A percentile compares a stretch with the other conserved stretches of the same genome.
phyloP scores from a whole-genome alignment of 208 protist genomes.

The Plasmodiophora brassicae region DNA sequence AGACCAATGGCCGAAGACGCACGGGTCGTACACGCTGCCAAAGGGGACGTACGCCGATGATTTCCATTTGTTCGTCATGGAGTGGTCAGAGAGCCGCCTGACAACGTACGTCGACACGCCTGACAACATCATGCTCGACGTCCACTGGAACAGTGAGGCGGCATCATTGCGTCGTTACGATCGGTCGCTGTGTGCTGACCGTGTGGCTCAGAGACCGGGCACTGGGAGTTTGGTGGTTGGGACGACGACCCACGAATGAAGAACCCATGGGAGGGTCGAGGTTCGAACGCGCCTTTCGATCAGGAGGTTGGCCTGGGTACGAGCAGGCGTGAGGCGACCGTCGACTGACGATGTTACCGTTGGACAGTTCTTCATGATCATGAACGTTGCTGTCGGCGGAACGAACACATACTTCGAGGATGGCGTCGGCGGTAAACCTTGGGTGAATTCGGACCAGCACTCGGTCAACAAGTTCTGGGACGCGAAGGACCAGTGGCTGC shows the following conservation, averaged over 20 bases:
- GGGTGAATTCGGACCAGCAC: not conserved
- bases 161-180: not conserved
- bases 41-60: slow-evolving; percentile 28
- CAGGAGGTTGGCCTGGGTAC: not conserved
- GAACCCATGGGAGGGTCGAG: slow-evolving; percentile 41
- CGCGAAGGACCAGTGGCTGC: not conserved
- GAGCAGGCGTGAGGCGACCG: too few species aligned
- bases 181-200: slow-evolving; percentile 31
- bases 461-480: slow-evolving; percentile 30
- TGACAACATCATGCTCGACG: slow-evolving; percentile 27
- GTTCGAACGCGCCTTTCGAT: slow-evolving; percentile 40
- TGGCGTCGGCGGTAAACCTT: not conserved
- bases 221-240: not conserved
- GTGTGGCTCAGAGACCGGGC: not conserved
- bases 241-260: not conserved
- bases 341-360: too few species aligned
- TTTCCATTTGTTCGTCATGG: slow-evolving; percentile 45
- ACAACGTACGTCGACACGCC: slow-evolving; percentile 44
- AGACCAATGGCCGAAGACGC: not conserved
- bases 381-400: slow-evolving; percentile 48
- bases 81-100: slow-evolving; percentile 28
- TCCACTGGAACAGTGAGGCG: slow-evolving; percentile 30
- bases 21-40: not conserved
- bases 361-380: slow-evolving; percentile 44
- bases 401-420: slow-evolving; percentile 37